Percentiles rank a stretch among this genome's conserved stretches.
Evolutionary conservation across 768 basidiomycete genomes (phyloP).

Genomic region (Clitopilus passeckerianus): DNA sequence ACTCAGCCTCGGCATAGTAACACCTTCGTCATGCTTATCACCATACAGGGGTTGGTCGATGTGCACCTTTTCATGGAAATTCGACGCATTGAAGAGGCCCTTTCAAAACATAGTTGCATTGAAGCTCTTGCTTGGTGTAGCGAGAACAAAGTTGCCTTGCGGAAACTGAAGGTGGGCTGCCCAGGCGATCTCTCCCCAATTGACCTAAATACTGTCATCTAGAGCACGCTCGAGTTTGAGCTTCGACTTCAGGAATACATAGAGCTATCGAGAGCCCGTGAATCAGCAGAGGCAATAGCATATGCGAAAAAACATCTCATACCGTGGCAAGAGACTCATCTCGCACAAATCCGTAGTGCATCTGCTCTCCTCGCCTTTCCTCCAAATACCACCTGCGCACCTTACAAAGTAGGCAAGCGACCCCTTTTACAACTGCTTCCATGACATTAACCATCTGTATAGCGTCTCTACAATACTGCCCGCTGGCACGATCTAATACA

Average conservation of each 20-base stretch:
- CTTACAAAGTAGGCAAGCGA: conserved; percentile 63
- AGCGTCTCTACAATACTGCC: conserved; percentile 79
- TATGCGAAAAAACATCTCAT: conserved; percentile 81
- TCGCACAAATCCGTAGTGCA: conserved; percentile 71
- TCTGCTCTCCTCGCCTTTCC: conserved; percentile 73
- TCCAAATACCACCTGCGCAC: conserved; percentile 63
- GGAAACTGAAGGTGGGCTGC: conserved; percentile 75
- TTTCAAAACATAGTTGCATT: conserved; percentile 69
- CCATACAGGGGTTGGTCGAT: conserved; percentile 73
- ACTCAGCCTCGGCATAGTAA: conserved; percentile 12
- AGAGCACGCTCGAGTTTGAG: conserved; percentile 96
- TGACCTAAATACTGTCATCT: conserved; percentile 1
- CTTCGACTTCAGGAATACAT: conserved; percentile 95
- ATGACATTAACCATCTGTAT: conserved; percentile 6
- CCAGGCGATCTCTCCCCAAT: background rate
- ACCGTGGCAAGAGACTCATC: conserved; percentile 79
- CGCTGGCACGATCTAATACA: conserved; percentile 75
- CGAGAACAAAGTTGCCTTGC: conserved; percentile 89
- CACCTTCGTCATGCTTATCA: background rate
- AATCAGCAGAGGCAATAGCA: conserved; percentile 70
- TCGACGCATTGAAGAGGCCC: conserved; percentile 76
- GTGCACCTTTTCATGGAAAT: conserved; percentile 91
- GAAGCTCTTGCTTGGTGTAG: conserved; percentile 95
- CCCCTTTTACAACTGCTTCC: background rate
- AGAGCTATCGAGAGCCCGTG: conserved; percentile 72